Conservation (phyloP, 140 eudicot genomes). For the Anethum foeniculum region DNA sequence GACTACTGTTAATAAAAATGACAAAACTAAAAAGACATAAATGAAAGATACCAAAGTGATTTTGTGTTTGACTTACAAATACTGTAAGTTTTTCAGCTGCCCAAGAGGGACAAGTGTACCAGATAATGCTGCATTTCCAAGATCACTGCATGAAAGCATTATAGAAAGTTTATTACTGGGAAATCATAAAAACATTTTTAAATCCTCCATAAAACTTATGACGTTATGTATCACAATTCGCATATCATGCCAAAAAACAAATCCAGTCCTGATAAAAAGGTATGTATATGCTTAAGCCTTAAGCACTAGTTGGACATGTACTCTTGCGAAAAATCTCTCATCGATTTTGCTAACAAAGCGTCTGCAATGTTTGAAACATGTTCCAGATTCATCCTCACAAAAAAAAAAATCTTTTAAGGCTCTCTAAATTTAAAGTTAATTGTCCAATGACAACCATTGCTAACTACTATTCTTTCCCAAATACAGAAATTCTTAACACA, state of each 20-base stretch:
- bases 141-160: constrained; percentile 47
- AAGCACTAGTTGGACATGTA: background rate
- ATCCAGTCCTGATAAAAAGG: background rate
- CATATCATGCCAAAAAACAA: background rate
- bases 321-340: background rate
- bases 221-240: background rate
- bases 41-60: background rate
- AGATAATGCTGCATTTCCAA: constrained; percentile 91
- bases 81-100: constrained; percentile 77
- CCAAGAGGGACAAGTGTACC: constrained; percentile 89
- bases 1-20: background rate
- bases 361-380: background rate
- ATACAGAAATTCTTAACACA: background rate
- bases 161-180: background rate
- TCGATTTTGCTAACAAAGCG: background rate
- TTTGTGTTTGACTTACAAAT: constrained; percentile 48
- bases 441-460: background rate
- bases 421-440: background rate
- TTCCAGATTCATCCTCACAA: background rate
- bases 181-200: background rate
- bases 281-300: background rate
- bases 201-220: background rate
- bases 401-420: background rate
- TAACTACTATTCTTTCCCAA: background rate
- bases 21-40: background rate